phyloP scores from a whole-genome alignment of 2,329 filamentous ascomycete species.

The Ceratocystis albifundus region DNA sequence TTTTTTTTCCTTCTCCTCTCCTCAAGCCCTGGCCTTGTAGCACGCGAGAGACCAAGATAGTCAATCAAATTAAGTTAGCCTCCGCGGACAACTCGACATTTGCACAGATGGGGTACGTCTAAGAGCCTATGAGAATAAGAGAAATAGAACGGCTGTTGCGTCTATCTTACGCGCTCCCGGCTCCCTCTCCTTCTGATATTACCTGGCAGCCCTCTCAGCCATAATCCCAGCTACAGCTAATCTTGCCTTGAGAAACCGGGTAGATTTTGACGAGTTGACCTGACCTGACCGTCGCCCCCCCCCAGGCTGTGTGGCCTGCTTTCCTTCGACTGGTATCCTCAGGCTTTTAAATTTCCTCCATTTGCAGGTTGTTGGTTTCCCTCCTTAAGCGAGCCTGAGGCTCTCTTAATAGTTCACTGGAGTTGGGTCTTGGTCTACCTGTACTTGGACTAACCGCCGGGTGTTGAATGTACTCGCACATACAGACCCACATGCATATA shows the following conservation, averaged over 20 bases:
- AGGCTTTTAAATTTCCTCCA: neutral
- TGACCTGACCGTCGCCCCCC: neutral
- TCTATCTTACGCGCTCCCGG: conserved; percentile 4
- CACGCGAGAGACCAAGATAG: neutral
- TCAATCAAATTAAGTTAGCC: too few species aligned
- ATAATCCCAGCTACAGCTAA: too few species aligned
- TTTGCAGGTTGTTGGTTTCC: neutral
- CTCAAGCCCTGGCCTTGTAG: too few species aligned
- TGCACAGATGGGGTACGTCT: neutral
- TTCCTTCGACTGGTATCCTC: too few species aligned
- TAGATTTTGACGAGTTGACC: neutral
- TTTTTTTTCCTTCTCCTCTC: neutral
- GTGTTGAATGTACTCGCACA: neutral
- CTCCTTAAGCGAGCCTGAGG: too few species aligned
- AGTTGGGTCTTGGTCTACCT: neutral
- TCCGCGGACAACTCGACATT: too few species aligned
- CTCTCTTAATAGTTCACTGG: too few species aligned
- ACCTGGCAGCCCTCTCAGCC: too few species aligned
- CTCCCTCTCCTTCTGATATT: neutral
- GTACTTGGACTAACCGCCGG: too few species aligned
- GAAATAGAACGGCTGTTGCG: neutral
- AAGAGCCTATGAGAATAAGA: neutral
- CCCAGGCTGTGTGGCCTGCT: neutral
- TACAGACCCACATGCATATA: neutral
- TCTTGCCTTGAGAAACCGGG: too few species aligned